Evolutionary conservation across 1,284 basidiomycete species (phyloP).

Genomic region (Cronartium quercuum): DNA sequence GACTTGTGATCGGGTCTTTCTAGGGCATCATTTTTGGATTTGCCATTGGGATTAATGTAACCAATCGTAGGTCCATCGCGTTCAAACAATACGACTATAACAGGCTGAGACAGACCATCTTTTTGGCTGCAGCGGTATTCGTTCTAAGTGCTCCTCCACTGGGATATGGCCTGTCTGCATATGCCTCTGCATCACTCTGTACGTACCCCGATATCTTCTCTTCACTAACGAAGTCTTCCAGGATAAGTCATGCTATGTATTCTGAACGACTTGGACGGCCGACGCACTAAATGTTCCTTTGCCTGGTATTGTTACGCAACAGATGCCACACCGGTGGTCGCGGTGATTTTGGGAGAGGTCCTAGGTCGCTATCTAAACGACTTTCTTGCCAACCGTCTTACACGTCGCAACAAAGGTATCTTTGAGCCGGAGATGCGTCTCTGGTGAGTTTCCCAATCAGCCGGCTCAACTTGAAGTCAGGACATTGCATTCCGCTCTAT

Average conservation of each 20-base stretch:
- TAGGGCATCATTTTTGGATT: conserved; percentile 57
- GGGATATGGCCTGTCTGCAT: conserved; percentile 60
- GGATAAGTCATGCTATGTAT: too few species aligned
- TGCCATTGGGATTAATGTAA: conserved; percentile 66
- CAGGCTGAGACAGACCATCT: not conserved
- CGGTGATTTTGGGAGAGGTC: conserved; percentile 63
- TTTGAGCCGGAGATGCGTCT: conserved; percentile 65
- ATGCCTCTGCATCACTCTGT: conserved; percentile 60
- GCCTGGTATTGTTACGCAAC: not conserved
- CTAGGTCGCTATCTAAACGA: conserved; percentile 64
- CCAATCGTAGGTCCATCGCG: conserved; percentile 56
- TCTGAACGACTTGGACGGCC: too few species aligned
- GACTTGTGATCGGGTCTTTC: conserved; percentile 41
- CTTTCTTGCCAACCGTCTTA: conserved; percentile 58
- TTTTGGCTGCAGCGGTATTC: conserved; percentile 52
- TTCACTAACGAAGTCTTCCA: too few species aligned
- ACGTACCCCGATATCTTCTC: too few species aligned
- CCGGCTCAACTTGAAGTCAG: not conserved
- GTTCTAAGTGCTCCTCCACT: conserved; percentile 57
- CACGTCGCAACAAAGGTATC: conserved; percentile 60
- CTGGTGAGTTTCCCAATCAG: conserved; percentile 53
- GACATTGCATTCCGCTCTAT: too few species aligned
- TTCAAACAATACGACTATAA: not conserved
- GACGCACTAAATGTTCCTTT: not conserved
- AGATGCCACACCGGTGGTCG: conserved; percentile 51